Base-by-base conservation (phyloP, 2,329 filamentous ascomycete genomes). In the Paracoccidioides brasiliensis region DNA sequence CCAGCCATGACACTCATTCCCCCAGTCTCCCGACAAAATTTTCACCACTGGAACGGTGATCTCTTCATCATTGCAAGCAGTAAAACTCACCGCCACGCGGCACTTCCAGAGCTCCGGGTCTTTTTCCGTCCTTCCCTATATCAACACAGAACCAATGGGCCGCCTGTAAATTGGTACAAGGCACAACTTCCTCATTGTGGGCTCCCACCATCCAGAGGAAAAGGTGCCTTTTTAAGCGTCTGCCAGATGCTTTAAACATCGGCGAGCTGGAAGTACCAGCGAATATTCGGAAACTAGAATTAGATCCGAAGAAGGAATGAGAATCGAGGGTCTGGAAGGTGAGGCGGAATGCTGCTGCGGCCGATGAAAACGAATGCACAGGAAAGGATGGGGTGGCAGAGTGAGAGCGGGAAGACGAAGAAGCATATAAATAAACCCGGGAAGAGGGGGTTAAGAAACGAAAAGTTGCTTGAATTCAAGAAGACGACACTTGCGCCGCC, bases 121-220 rank as follows among this genome's bases (percentile, higher is more conserved):
- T 70, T 76, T 50, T 76, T 78, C 58, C 52, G 59, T 10, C 60
- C 59, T 43, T 51, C 60, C 48, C 8, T 22, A 9, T 32, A 8
- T 8, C 8, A 28, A 30, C 22, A 8, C n/a, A 44, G 7, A 44
- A 44, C 1, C 14, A 22, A 44, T 3, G 22, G 15, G n/a, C 75
- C 74, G 45, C 75, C 80, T 0, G 80, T 73, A 0, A 79, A 83
- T 59, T 85, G 78, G 77, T 84, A 81, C 56, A 76, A 81, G 58
- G 80, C 81, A 0, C 80, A 85, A 59, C 72, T 84, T 9, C 67
- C 81, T 3, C 82, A 85, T 66, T 84, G 84, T 67, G 81, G 79
- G 0, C 70, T 85, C 0, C 71, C 70, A 5, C 73, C 75, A 0
- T 80, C 78, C 15, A 81, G 80, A 62, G 74, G 74, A 46, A 84